Conservation (phyloP, 768 basidiomycete genomes). For the Rhodotorula diobovata region DNA sequence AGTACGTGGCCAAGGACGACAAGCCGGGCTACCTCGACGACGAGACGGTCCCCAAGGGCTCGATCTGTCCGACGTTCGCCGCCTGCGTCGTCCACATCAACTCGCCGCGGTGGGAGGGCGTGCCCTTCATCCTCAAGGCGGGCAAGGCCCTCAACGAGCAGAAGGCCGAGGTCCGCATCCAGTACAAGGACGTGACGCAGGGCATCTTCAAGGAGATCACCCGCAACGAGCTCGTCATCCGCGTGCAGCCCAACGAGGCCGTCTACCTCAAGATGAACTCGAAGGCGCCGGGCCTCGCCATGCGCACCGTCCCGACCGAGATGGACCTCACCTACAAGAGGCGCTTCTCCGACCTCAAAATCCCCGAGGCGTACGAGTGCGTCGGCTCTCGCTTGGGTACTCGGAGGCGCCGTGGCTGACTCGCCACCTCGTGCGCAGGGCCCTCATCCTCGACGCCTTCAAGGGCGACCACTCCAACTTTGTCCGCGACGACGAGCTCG, state of each 20-base stretch:
- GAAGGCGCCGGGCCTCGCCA: slow-evolving; percentile 85
- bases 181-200: slow-evolving; percentile 94
- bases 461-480: slow-evolving; percentile 99
- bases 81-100: slow-evolving; percentile 85
- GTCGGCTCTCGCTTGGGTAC: background rate
- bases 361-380: slow-evolving; percentile 83
- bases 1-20: slow-evolving; percentile 68
- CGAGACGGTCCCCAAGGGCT: slow-evolving; percentile 84
- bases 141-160: slow-evolving; percentile 98
- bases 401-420: no score
- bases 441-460: slow-evolving; percentile 88
- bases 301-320: slow-evolving; percentile 86
- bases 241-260: slow-evolving; percentile 93
- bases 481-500: slow-evolving; percentile 94
- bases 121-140: slow-evolving; percentile 96
- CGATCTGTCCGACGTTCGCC: slow-evolving; percentile 90
- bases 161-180: slow-evolving; percentile 95
- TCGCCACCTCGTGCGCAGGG: slow-evolving; percentile 55
- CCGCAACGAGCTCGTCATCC: slow-evolving; percentile 94
- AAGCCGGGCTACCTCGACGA: slow-evolving; percentile 99
- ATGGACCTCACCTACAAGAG: slow-evolving; percentile 98
- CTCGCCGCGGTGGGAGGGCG: slow-evolving; percentile 96
- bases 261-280: slow-evolving; percentile 95
- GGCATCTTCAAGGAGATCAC: slow-evolving; percentile 96
- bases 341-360: slow-evolving; percentile 80